Conservation (phyloP, 1,284 basidiomycete species). For the Ceratobasidium sp. region DNA sequence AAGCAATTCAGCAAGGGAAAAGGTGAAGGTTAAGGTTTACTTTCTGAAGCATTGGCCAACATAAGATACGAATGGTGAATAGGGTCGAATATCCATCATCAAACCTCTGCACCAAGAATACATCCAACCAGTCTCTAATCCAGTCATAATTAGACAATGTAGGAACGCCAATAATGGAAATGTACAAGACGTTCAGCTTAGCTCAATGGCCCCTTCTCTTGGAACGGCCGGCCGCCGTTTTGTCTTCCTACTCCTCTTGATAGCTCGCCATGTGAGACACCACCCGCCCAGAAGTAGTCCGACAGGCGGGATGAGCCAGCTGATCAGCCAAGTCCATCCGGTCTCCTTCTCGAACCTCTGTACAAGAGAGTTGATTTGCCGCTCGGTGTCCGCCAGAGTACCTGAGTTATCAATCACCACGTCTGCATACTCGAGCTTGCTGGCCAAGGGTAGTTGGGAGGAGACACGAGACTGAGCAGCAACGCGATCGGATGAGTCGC, state of each 20-base stretch:
- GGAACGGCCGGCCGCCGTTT: conserved; percentile 23
- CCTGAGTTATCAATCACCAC: conserved; percentile 91
- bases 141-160: not conserved
- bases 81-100: no score
- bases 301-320: conserved; percentile 85
- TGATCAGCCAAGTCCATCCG: conserved; percentile 72
- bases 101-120: conserved; percentile 16
- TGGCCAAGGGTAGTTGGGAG: conserved; percentile 82
- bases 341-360: conserved; percentile 63
- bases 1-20: no score
- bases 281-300: conserved; percentile 60
- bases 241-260: conserved; percentile 40
- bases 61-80: no score
- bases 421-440: conserved; percentile 88
- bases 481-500: conserved; percentile 67
- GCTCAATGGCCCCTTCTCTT: conserved; percentile 40
- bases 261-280: conserved; percentile 47
- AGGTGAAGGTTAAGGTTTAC: no score
- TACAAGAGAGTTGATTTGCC: conserved; percentile 76
- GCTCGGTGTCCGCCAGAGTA: conserved; percentile 70
- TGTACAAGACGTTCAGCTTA: not conserved
- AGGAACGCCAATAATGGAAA: not conserved
- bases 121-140: conserved; percentile 4
- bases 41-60: no score
- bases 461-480: conserved; percentile 79